Percentiles rank a stretch among this genome's conserved stretches.
These are phyloP conservation scores for Didymella exigua DNA, from an alignment of 2,329 filamentous ascomycete genomes.

Conservation along the genomic window DNA sequence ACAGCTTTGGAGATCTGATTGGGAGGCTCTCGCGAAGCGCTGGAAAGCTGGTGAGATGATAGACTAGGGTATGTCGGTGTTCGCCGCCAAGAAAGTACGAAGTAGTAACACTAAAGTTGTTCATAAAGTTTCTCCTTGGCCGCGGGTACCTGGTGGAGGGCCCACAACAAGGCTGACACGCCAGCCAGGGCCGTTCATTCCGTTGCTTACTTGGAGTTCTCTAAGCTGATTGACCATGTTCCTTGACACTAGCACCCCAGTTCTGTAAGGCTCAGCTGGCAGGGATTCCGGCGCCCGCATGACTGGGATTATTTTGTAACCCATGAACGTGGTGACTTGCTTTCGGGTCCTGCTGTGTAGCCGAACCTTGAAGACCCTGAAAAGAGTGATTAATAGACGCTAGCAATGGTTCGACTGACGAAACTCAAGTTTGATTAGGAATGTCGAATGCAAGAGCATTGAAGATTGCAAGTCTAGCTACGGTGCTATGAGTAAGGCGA, in stretches of 20 bases:
- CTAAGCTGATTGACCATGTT: constrained; percentile 2
- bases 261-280: constrained; percentile 17
- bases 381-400: background rate
- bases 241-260: background rate
- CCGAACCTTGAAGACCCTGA: constrained; percentile 8
- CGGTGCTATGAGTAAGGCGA: background rate
- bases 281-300: constrained; percentile 9
- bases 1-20: background rate
- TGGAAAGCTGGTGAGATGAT: constrained; percentile 6
- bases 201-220: constrained; percentile 13
- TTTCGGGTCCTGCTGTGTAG: constrained; percentile 12
- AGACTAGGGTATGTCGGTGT: background rate
- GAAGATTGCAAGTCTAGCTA: background rate
- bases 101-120: background rate
- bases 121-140: background rate
- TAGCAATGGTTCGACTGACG: background rate
- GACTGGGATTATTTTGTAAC: background rate
- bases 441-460: background rate
- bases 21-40: background rate
- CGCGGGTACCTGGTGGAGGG: constrained; percentile 3
- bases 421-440: background rate
- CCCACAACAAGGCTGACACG: constrained; percentile 15
- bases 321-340: constrained; percentile 17
- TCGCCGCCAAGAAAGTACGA: constrained; percentile 10
- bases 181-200: constrained; percentile 1